Base-by-base conservation (phyloP, 768 basidiomycete genomes). In the Lentinula sp. region DNA sequence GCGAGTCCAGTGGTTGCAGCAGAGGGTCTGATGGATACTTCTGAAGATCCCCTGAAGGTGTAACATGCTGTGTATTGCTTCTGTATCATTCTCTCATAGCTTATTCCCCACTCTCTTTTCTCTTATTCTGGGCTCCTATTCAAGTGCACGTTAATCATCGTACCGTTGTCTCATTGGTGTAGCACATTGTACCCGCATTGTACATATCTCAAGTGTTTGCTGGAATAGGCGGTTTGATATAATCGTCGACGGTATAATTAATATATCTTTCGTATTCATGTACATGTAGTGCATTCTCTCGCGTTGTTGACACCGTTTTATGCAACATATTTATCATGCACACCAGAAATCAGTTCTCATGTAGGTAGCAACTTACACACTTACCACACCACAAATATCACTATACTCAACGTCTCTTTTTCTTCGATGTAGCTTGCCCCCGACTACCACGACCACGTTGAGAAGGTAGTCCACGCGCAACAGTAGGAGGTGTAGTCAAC, bases 1-100 rank as follows among this genome's bases (percentile, higher is more conserved):
- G 79, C 80, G 33, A 76, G 80, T 62, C 76, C 83, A 5, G 81
- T 79, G 10, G 74, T 81, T n/a, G 77, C 79, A 68, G 80, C 74
- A 35, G 88, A 90, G 67, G 86, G 85, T n/a, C 75, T 88, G 41
- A 73, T 85, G 71, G 85, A 89, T 68, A 72, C 75, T 60, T 87
- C 82, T 69, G 87, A 89, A 74, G 82, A 83, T 70, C 84, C 85
- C 8, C 60, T 77, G 65, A 78, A 76, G 67, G 67, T 62, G 59
- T 46, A 43, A 41, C 64, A 48, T 41, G 55, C n/a, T 48, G 53
- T 51, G 20, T 16, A 41, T 59, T 23, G n/a, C 39, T 49, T 64
- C 54, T 64, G 57, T 67, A 64, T 64, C 60, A 53, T 55, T 12
- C 33, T 10, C 50, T 65, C 61, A 43, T 62, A 62, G 61, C 59